A percentile compares a stretch with the other conserved stretches of the same genome.
phyloP scores from a whole-genome alignment of 148 eudicot genomes.

The Spergularia bocconei region DNA sequence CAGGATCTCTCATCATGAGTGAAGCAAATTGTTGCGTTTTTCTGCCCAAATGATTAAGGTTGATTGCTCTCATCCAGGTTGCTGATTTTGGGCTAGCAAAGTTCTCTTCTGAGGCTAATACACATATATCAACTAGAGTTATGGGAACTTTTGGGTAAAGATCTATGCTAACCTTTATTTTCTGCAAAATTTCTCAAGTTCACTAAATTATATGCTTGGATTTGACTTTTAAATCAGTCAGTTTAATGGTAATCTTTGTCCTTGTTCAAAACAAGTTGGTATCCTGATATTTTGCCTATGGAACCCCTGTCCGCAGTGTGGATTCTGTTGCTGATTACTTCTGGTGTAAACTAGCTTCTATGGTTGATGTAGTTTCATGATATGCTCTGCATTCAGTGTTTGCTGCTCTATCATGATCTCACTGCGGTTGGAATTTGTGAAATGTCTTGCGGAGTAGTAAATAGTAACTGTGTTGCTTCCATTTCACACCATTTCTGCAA shows the following conservation, averaged over 20 bases:
- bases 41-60: no score
- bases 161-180: background rate
- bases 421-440: no score
- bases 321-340: no score
- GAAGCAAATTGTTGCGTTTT: background rate
- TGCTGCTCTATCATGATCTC: no score
- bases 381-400: no score
- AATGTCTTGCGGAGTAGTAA: no score
- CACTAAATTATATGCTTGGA: background rate
- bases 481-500: background rate
- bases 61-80: constrained; percentile 48
- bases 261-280: background rate
- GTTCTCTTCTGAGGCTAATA: constrained; percentile 65
- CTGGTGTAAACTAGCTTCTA: no score
- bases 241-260: background rate
- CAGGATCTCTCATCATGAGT: background rate
- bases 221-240: background rate
- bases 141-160: constrained; percentile 94
- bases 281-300: no score
- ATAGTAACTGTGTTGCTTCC: background rate
- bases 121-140: constrained; percentile 86
- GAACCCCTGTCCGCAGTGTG: no score
- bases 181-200: background rate
- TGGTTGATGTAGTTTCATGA: no score
- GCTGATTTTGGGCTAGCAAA: constrained; percentile 98